Base-by-base conservation (phyloP, 2,329 filamentous ascomycete species). In the Neodidymelliopsis sp. region DNA sequence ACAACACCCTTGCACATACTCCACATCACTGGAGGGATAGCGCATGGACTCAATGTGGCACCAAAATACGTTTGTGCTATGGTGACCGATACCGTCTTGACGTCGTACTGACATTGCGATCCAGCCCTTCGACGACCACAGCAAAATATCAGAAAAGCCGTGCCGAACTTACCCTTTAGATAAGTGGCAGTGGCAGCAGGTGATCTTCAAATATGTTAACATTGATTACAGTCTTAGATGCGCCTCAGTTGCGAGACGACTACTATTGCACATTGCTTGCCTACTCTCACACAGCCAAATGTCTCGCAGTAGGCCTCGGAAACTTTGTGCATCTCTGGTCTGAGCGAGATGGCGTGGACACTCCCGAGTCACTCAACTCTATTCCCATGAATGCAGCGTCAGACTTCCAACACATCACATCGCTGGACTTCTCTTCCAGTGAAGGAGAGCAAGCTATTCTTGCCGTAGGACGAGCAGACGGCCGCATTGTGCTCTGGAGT, bases 181-280 rank as follows among this genome's bases (percentile, higher is more conserved):
- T 88, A 78, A 70, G 81, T 75, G 37, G 10, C 34, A 48, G n/a
- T 27, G 11, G 19, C 9, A 16, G 22, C n/a, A 20, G 9, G 15
- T 16, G 12, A 10, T 20, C 35, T 44, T 22, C 24, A 5, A 27
- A 13, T 43, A 31, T 52, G 24, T 67, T 81, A 46, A 79, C 64
- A 49, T 12, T 2, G 18, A n/a, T 8, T 54, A 88, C 85, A 75
- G 89, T 97, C 6, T 80, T 99, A 4, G 91, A 97, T 74, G 93
- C 93, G 7, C 91, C 92, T 2, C 84, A 85, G 40, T 79, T 97
- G n/a, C 85, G 91, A 47, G 91, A 97, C 63, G 93, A 99, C 72
- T 99, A 92, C 70, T 99, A 99, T 70, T 97, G 91, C 74, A 94
- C 92, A 0, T 81, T 92, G 2, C 80, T 99, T 43, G 91, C 94